A percentile compares a stretch with the other conserved stretches of the same genome.
These are phyloP conservation scores for Cicer bijugum DNA, from an alignment of 306 rosid species.

Conservation along the genomic window DNA sequence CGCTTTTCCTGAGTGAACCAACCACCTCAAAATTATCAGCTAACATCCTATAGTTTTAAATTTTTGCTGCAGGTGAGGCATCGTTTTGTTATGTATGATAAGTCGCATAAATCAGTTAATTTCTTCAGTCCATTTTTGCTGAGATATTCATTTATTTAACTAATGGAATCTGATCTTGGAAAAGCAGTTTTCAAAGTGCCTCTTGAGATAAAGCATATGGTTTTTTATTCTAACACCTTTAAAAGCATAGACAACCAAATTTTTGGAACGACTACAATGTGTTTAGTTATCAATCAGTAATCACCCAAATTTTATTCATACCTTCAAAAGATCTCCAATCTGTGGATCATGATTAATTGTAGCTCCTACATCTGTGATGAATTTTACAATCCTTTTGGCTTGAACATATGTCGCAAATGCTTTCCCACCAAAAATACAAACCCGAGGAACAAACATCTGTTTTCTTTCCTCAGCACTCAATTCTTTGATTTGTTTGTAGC, in stretches of 20 bases:
- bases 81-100: background rate
- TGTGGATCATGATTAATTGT: conserved; percentile 81
- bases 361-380: conserved; percentile 88
- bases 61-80: background rate
- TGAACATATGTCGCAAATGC: conserved; percentile 94
- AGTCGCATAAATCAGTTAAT: background rate
- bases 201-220: conserved; percentile 2
- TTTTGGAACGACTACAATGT: conserved; percentile 9
- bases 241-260: conserved; percentile 17
- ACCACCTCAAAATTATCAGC: conserved; percentile 2
- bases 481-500: conserved; percentile 94
- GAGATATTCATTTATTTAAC: background rate
- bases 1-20: conserved; percentile 6
- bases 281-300: conserved; percentile 11
- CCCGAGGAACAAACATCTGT: conserved; percentile 74
- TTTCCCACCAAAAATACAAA: conserved; percentile 96
- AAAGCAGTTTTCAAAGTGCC: background rate
- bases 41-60: conserved; percentile 10
- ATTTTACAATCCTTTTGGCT: conserved; percentile 96
- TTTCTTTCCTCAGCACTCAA: conserved; percentile 70
- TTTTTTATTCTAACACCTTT: conserved; percentile 15
- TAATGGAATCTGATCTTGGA: background rate
- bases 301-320: conserved; percentile 38
- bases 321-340: conserved; percentile 93
- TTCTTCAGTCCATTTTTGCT: conserved; percentile 10